Evolutionary conservation across 768 basidiomycete species (phyloP), one percentile per base, ranked within the genome.

Genomic region (Pluteus cervinus): DNA sequence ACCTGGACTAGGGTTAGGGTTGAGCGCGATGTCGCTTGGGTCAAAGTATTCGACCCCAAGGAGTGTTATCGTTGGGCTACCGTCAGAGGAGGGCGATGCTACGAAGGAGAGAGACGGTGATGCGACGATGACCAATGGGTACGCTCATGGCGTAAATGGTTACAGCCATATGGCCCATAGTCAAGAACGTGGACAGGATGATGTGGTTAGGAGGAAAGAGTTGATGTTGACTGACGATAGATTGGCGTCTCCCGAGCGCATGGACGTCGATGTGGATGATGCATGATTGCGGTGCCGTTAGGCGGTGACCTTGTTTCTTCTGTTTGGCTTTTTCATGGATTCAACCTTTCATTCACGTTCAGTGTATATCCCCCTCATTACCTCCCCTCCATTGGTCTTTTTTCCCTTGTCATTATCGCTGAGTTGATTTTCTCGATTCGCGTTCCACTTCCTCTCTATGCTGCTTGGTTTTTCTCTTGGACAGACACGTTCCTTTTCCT

Each of bases 31-130:
- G 28, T 50, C 52, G 2, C 48, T 62, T 11, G 56, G 53, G 1
- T 30, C 49, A 21, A 61, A 64, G 58, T 56, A 53, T 6, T 41
- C 65, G 17, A 58, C 53, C 33, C 56, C 56, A 29, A 49, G 43
- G 47, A 56, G 48, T 14, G 31, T 39, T 4, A 34, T 42, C 11
- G 42, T 44, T 14, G 53, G 40, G 18, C 33, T 58, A 22, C 47
- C 48, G 10, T 45, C 47, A 29, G 55, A 54, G 16, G 54, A 49
- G 5, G 36, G 21, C 11, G 42, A 41, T 17, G 44, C 46, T 16
- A 24, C 21, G 14, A 16, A 37, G 20, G 22, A 36, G 41, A 22
- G 24, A 28, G 44, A 43, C 42, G 41, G 44, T 14, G 46, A 52
- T 39, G 52, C 51, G 33, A 52, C 51, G 10, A 47, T 57, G 36